Base-by-base conservation (phyloP, 2,329 filamentous ascomycete species). In the Immersiporthe knoxdaviesiana region DNA sequence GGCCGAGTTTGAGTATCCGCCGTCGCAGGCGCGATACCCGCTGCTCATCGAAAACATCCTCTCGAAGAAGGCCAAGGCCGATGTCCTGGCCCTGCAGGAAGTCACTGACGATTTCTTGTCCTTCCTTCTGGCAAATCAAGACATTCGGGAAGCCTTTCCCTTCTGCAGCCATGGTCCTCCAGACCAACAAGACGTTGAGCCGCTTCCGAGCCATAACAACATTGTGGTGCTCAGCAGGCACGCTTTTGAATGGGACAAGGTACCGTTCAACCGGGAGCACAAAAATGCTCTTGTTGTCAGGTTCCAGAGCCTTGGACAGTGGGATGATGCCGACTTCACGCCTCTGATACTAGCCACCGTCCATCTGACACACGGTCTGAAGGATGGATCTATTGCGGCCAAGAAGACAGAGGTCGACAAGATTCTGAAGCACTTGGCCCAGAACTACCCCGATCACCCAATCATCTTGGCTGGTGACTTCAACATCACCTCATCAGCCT, bases 391-490 rank as follows among this genome's bases (percentile, higher is more conserved):
- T 2, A 82, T 91, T 4, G 79, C 81, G 1, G 80, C 83, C 0
- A 91, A 90, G 76, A 85, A 83, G 71, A 77, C 79, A 0, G 88
- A 91, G 72, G 75, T 91, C 18, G 81, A 84, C 60, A 81, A 77
- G 27, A 74, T 91, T 1, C 74, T 85, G 1, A 75, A 76, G 10
- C 77, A 88, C 74, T 72, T 91, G 21, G 75, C 77, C 0, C 72
- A 71, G 1, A 73, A 77, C 0, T 84, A 87, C 61, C 71, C 78
- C 1, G 67, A 76, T 0, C 81, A 84, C 50, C 81, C 86, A 5
- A 88, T 84, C 80, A 79, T 91, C 4, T 73, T 92, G 27, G 85
- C 86, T 0, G 90, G 90, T 3, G 88, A 91, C 74, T 89, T 91
- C 75, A 91, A 91, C 73, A 79, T 91, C 32, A 81, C 85, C 8